Base-by-base conservation (phyloP, 2,329 filamentous ascomycete genomes). In the Tolypocladium nubicola region DNA sequence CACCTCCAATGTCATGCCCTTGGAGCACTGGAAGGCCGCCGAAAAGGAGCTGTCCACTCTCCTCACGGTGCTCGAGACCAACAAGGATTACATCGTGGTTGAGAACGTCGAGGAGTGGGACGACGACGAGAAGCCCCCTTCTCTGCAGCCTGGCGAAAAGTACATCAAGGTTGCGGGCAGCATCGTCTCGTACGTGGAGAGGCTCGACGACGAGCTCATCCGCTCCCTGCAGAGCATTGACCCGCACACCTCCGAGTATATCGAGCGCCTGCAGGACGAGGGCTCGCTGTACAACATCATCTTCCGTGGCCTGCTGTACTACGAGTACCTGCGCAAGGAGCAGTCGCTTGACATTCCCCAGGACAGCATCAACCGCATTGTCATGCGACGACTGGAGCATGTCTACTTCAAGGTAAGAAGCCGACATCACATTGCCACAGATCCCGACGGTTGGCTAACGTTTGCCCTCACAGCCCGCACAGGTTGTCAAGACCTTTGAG, bases 61-160 rank as follows among this genome's bases (percentile, higher is more conserved):
- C 37, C 80, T 99, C 45, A 78, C 85, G 60, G 85, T 91, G 21
- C 85, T 99, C 45, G 90, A 96, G 72, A 75, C 81, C 60, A 90
- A 90, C 76, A 80, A 81, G 60, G 85, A 94, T 62, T 88, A 93
- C 70, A 80, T 97, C 55, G 90, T 99, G 53, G 80, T 94, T 30
- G 94, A 99, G 76, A 86, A 84, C 64, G 94, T 90, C 26, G 94
- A 99, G 71, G 94, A 99, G 75, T 97, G 94, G 94, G 94, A 99
- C 65, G 94, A 99, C 68, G 95, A 99, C 65, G 95, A 99, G 67
- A 97, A 97, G 79, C 82, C 86, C 45, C 94, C 94, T 16, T 80
- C 80, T 38, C 79, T 93, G 64, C 83, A 82, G 58, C 73, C 81
- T 26, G 89, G 85, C 61, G 86, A 96, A 72, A 88, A 84, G 71